These are phyloP conservation scores for Hortiboletus flavorubellus DNA, from an alignment of 768 basidiomycete species.

Conservation along the genomic window DNA sequence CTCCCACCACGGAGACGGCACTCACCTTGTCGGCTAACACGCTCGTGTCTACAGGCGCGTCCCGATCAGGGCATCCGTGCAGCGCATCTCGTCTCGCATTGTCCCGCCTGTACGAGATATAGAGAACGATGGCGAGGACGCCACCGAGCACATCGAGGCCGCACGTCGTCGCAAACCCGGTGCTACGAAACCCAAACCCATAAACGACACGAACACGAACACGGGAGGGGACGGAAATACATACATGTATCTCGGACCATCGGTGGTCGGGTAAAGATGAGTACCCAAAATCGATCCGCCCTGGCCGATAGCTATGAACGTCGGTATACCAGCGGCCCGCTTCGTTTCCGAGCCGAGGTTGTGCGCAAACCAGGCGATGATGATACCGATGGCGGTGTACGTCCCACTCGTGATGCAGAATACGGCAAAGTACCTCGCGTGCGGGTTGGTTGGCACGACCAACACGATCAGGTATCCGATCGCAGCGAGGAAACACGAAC, in stretches of 20 bases:
- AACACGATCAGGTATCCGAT: slow-evolving; percentile 61
- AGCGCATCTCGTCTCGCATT: slow-evolving; percentile 51
- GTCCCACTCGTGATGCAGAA: slow-evolving; percentile 77
- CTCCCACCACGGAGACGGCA: not conserved
- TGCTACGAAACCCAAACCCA: slow-evolving; percentile 19
- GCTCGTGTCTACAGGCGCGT: slow-evolving; percentile 54
- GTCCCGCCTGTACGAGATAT: slow-evolving; percentile 59
- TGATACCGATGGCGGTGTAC: slow-evolving; percentile 70
- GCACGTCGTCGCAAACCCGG: slow-evolving; percentile 57
- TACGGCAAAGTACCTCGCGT: slow-evolving; percentile 72
- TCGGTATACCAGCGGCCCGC: slow-evolving; percentile 69
- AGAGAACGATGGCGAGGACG: slow-evolving; percentile 41
- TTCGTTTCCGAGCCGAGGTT: slow-evolving; percentile 79
- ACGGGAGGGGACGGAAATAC: slow-evolving; percentile 14
- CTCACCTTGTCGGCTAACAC: slow-evolving; percentile 65
- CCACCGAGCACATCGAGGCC: slow-evolving; percentile 17
- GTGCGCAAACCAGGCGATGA: slow-evolving; percentile 77
- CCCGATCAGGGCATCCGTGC: slow-evolving; percentile 47
- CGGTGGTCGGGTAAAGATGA: slow-evolving; percentile 62
- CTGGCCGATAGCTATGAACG: slow-evolving; percentile 80
- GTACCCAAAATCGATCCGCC: slow-evolving; percentile 76
- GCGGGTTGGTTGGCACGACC: slow-evolving; percentile 48
- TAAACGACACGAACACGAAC: not conserved
- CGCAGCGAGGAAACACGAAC: slow-evolving; percentile 29
- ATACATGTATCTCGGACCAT: slow-evolving; percentile 66